Evolutionary conservation across 1,284 basidiomycete genomes (phyloP).

Genomic region (Retiboletus flavoniger): DNA sequence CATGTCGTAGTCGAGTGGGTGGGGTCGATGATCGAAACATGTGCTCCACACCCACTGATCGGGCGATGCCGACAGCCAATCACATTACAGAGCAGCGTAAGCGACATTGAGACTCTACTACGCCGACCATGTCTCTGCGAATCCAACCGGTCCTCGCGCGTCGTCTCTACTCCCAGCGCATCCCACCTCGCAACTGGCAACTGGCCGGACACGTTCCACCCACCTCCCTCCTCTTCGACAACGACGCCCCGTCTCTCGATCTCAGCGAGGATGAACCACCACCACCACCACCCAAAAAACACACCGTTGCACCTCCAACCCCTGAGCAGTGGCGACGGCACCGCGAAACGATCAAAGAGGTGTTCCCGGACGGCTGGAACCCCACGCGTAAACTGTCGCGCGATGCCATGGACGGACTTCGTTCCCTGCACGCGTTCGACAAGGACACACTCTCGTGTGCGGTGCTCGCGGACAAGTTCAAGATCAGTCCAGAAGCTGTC

Average conservation of each 20-base stretch:
- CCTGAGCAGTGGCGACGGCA: conserved; percentile 56
- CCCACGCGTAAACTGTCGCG: conserved; percentile 87
- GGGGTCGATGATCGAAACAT: neutral
- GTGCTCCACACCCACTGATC: conserved; percentile 3
- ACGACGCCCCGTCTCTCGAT: conserved; percentile 39
- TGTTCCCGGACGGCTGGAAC: conserved; percentile 79
- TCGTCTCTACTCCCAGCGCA: conserved; percentile 29
- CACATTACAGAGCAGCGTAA: conserved; percentile 24
- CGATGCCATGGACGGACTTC: conserved; percentile 86
- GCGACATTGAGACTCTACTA: neutral
- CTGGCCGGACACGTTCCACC: conserved; percentile 48
- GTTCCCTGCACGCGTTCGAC: conserved; percentile 69
- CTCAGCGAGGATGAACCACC: conserved; percentile 52
- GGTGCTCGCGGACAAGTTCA: conserved; percentile 76
- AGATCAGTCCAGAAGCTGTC: conserved; percentile 84
- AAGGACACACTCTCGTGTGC: conserved; percentile 69
- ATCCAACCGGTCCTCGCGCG: conserved; percentile 17
- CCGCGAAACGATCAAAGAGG: conserved; percentile 53
- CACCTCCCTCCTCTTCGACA: conserved; percentile 53
- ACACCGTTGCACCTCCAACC: conserved; percentile 44
- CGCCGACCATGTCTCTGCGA: conserved; percentile 12
- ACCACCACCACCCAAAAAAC: conserved; percentile 42
- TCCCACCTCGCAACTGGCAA: conserved; percentile 45
- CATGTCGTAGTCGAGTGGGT: conserved; percentile 46
- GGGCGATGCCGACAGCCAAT: conserved; percentile 26